phyloP scores from a whole-genome alignment of 2,329 filamentous ascomycete species.

The Amphichorda felina region DNA sequence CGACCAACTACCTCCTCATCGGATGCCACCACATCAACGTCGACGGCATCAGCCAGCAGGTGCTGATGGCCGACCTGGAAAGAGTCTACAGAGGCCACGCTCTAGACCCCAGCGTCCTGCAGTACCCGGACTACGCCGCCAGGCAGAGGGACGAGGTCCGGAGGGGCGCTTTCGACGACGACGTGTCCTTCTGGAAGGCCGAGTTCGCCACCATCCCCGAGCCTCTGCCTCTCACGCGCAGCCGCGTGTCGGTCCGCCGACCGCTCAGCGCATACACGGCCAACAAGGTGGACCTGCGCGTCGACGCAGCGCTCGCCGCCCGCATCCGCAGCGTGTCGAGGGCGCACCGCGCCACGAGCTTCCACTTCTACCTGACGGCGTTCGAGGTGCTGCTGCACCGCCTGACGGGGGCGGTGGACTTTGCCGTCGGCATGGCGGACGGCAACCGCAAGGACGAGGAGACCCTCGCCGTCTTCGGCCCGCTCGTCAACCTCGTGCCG shows the following conservation, averaged over 20 bases:
- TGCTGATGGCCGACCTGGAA: slow-evolving; percentile 31
- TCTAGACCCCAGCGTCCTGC: slow-evolving; percentile 7
- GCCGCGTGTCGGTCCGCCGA: too few species aligned
- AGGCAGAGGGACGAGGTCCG: slow-evolving; percentile 16
- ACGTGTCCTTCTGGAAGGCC: slow-evolving; percentile 21
- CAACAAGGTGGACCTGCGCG: slow-evolving; percentile 6
- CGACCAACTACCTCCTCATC: slow-evolving; percentile 27
- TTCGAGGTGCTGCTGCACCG: slow-evolving; percentile 24
- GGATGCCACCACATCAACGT: slow-evolving; percentile 37
- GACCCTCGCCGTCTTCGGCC: slow-evolving; percentile 24
- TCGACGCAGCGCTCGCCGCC: slow-evolving; percentile 4
- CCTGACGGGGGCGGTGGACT: slow-evolving; percentile 18
- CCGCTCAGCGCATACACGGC: slow-evolving; percentile 8
- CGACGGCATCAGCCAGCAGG: slow-evolving; percentile 32
- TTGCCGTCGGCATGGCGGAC: slow-evolving; percentile 36
- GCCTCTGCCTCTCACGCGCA: too few species aligned
- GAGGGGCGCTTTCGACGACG: slow-evolving; percentile 12
- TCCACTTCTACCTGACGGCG: slow-evolving; percentile 34
- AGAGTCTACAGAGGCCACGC: slow-evolving; percentile 20
- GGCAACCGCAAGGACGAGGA: slow-evolving; percentile 25
- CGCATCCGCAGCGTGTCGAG: slow-evolving; percentile 9
- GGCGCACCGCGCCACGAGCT: slow-evolving; percentile 12
- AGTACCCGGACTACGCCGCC: slow-evolving; percentile 22
- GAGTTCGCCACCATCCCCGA: slow-evolving; percentile 9
- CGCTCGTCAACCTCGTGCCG: slow-evolving; percentile 36